phyloP scores from a whole-genome alignment of 805 yeast genomes.

The Yarrowia hollandica region DNA sequence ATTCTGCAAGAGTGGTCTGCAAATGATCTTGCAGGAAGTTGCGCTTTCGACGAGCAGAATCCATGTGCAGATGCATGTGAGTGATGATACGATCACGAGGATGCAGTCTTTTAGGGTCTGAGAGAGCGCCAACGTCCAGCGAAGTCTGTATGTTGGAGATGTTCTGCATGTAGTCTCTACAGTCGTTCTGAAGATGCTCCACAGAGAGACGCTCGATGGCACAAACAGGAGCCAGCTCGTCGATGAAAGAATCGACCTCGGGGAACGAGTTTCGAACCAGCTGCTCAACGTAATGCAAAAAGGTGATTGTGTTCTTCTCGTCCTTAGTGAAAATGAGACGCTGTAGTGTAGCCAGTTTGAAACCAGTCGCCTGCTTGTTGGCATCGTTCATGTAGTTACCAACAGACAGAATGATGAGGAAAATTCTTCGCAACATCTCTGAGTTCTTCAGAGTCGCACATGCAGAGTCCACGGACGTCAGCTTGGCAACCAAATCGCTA shows the following conservation, averaged over 20 bases:
- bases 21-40: conserved; percentile 64
- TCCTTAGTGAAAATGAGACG: conserved; percentile 89
- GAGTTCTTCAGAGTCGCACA: conserved; percentile 65
- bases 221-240: conserved; percentile 61
- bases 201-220: conserved; percentile 72
- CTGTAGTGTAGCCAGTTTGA: conserved; percentile 85
- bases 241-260: conserved; percentile 68
- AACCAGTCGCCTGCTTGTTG: conserved; percentile 91
- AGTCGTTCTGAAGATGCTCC: conserved; percentile 77
- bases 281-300: conserved; percentile 88
- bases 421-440: conserved; percentile 63
- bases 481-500: conserved; percentile 62
- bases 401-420: conserved; percentile 82
- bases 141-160: conserved; percentile 73
- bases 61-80: conserved; percentile 63
- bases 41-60: conserved; percentile 72
- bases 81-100: conserved; percentile 74
- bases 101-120: conserved; percentile 75
- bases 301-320: conserved; percentile 80
- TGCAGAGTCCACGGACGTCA: conserved; percentile 72
- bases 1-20: conserved; percentile 61
- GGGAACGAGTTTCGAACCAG: conserved; percentile 84
- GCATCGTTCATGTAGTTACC: conserved; percentile 96
- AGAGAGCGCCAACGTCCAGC: conserved; percentile 77
- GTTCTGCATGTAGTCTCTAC: conserved; percentile 59